Base-by-base conservation (phyloP, 2,329 filamentous ascomycete genomes). In the Aspergillus quadrilineatus region DNA sequence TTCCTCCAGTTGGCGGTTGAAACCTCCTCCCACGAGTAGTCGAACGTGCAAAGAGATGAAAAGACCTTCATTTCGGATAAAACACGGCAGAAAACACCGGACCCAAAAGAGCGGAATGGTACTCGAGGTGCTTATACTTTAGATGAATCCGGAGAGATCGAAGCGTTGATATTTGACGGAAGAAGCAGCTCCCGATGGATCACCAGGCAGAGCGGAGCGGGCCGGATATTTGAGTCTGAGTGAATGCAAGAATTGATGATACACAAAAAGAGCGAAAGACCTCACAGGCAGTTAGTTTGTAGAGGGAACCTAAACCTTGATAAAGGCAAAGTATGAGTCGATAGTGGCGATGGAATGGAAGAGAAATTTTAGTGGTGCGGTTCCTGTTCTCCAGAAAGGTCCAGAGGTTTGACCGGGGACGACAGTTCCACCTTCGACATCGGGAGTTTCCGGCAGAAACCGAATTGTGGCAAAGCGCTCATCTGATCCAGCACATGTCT, bases 21-120 rank as follows among this genome's bases (percentile, higher is more conserved):
- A 36, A 99, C 94, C 76, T 97, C 93, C 70, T 96, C 91, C 94
- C 94, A 99, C 45, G 93, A 96, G 82, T 99, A 99, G 79, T 96
- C 84, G 79, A 95, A 99, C 60, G 91, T 92, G 77, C 91, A 90
- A 39, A 82, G 81, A 69, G 91, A 95, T 66, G 90, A 90, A 71
- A 97, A 97, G 77, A 97, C 90, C 83, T 95, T 96, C 94, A 99
- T 97, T 51, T 58, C 78, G 66, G 53, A 17, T 26, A 22, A 22
- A 22, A 2, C 22, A 22, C 22, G 3, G n/a, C 12, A 51, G 53
- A 37, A 30, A 45, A 12, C 51, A 30, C 43, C 6, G 39, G 39
- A 7, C 12, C 22, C 22, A 14, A 4, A n/a, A 15, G 37, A 41
- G n/a, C 14, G 39, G 39, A 26, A 14, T 12, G 2, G n/a, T 42